Evolutionary conservation across 2,329 filamentous ascomycete species (phyloP), one percentile per base, ranked within the genome.

Genomic region (Colletotrichum sp.): DNA sequence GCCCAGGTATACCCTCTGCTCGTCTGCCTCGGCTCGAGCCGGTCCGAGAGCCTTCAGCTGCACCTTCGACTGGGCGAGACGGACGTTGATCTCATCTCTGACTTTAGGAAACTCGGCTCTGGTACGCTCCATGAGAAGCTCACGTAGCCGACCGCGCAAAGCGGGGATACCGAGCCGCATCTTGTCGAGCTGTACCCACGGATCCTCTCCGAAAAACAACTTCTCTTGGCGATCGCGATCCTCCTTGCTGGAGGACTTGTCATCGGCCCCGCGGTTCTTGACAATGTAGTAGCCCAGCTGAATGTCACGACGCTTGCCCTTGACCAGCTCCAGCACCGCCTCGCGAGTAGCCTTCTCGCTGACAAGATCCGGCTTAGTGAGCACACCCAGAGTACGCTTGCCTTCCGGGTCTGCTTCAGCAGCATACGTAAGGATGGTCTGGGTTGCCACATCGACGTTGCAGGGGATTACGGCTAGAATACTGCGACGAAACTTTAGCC

Each of bases 291-390:
- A 81, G 0, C 80, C 79, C 6, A 81, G 74, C 6, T 76, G 74
- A 2, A 81, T 74, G 1, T 71, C 77, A 10, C 76, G 74, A 3
- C 76, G 67, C n/a, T 77, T 73, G 6, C 79, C 78, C 2, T 57
- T 28, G 2, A 81, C n/a, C 0, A 81, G 61, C 10, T 76, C 68
- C 48, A 77, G 74, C 3, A 77, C 73, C 8, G 72, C 75, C 5
- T 67, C 68, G 1, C 80, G 75, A 0, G 75, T 80, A 15, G 77
- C 79, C 0, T 63, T 60, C 55, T 81, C 79, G 5, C 48, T 32
- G 55, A 88, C 83, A 1, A 86, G 81, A 70, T 90, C 87, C 0
- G 86, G 85, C 76, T 89, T 89, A 0, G 88, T 90, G 1, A 90
- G 79, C 5, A 89, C 82, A 1, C 86, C 87, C 9, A 90, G 79